These are phyloP conservation scores for Cucurbita argyrosperma DNA, from an alignment of 306 rosid species.

Conservation along the genomic window DNA sequence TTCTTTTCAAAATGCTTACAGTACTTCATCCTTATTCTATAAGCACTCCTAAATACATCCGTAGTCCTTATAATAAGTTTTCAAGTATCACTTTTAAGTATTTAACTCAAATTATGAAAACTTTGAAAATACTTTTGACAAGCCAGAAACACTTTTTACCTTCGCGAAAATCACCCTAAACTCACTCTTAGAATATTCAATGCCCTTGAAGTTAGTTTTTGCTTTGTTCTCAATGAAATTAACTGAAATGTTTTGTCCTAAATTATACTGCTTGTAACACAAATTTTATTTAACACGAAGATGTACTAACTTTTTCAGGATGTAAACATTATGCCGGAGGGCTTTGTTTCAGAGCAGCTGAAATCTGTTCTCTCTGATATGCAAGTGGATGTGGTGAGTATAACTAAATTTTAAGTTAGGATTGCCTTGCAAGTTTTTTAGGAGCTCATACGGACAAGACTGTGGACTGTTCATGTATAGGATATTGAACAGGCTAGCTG, in stretches of 20 bases:
- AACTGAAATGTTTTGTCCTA: neutral
- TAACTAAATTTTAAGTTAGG: slow-evolving; percentile 10
- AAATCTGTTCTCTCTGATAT: slow-evolving; percentile 76
- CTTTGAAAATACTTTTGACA: neutral
- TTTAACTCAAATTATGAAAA: neutral
- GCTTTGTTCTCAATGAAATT: neutral
- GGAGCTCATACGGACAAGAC: neutral
- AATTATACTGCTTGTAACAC: neutral
- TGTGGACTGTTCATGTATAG: neutral
- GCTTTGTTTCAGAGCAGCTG: slow-evolving; percentile 61
- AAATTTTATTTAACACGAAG: neutral
- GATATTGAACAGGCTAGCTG: neutral
- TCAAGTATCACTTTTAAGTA: neutral
- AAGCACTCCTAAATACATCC: neutral
- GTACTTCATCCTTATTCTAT: neutral
- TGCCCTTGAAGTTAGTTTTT: neutral
- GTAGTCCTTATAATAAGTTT: neutral
- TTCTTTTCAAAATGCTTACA: no score
- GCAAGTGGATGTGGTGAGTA: slow-evolving; percentile 85
- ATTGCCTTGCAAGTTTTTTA: neutral
- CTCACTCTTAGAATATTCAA: neutral
- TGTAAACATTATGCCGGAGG: slow-evolving; percentile 42
- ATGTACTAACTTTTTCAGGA: slow-evolving; percentile 31
- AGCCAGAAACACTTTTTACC: neutral
- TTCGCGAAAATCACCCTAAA: neutral